A percentile compares a stretch with the other conserved stretches of the same genome.
Conservation (phyloP, 1,139 yeast genomes). For the Candida tetrigidarum region DNA sequence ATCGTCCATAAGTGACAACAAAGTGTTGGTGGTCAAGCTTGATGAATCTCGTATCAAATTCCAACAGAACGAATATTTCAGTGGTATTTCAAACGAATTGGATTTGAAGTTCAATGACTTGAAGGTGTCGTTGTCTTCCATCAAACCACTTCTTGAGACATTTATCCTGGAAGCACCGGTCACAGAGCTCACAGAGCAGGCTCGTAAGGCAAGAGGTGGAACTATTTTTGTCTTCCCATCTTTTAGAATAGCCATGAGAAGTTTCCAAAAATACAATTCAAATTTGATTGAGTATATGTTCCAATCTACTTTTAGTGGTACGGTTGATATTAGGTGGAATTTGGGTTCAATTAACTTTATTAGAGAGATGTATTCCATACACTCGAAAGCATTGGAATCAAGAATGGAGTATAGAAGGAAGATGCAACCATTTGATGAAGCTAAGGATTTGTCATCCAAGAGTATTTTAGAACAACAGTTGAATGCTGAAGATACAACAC, state of each 20-base stretch:
- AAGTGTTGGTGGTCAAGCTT: slow-evolving; percentile 67
- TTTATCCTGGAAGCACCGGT: slow-evolving; percentile 50
- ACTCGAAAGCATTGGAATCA: slow-evolving; percentile 47
- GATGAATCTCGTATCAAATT: slow-evolving; percentile 65
- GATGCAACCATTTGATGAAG: slow-evolving; percentile 18
- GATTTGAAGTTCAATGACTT: slow-evolving; percentile 64
- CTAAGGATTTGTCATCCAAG: slow-evolving; percentile 12
- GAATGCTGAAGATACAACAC: slow-evolving; percentile 34
- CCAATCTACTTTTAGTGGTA: slow-evolving; percentile 79
- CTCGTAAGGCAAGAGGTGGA: slow-evolving; percentile 75
- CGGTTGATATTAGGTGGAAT: slow-evolving; percentile 93
- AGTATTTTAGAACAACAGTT: slow-evolving; percentile 20
- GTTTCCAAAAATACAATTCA: slow-evolving; percentile 58
- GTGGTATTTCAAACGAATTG: slow-evolving; percentile 52
- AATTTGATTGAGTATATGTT: slow-evolving; percentile 66
- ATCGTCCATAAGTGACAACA: slow-evolving; percentile 72
- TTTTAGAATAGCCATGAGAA: slow-evolving; percentile 73
- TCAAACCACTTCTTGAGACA: slow-evolving; percentile 49
- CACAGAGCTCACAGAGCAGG: slow-evolving; percentile 56
- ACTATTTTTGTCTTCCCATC: slow-evolving; percentile 80
- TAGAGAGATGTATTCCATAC: slow-evolving; percentile 82
- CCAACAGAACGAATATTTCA: slow-evolving; percentile 55
- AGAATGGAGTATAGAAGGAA: slow-evolving; percentile 35
- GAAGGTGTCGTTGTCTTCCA: slow-evolving; percentile 63
- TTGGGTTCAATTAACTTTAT: slow-evolving; percentile 90